Base-by-base conservation (phyloP, 2,329 filamentous ascomycete genomes). In the Diplodia sapinea region DNA sequence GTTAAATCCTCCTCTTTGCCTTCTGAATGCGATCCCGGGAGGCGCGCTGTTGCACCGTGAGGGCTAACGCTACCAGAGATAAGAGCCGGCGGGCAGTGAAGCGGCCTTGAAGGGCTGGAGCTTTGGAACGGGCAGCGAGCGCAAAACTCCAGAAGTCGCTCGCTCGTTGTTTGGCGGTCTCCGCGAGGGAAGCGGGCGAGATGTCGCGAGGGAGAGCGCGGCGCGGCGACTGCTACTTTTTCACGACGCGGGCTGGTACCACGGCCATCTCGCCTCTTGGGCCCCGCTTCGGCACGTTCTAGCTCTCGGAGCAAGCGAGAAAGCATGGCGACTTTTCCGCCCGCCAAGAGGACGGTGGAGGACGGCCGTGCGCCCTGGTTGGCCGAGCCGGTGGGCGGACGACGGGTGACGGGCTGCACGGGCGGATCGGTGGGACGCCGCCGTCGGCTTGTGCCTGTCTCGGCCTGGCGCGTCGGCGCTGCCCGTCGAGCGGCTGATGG, bases 71-170 rank as follows among this genome's bases (percentile, higher is more conserved):
- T 26, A 4, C 26, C 26, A 26, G 26, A 26, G 26, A 26, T 26
- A 26, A 26, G 26, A 26, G 26, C 26, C 26, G 26, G 3, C 26
- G 26, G 26, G 3, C 26, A 26, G 26, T 26, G 26, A 26, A 26
- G 26, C 26, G 26, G 26, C 26, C 3, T 26, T 26, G 26, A 4
- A 26, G 26, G 55, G 2, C 70, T 76, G 80, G 82, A 84, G 82
- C 79, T 84, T 85, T 86, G 77, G 68, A 67, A 69, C 68, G 69
- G 74, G 70, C 71, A 78, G 81, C 80, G 81, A 84, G 82, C 84
- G 83, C 84, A 85, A 86, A 86, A 83, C 83, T 82, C 82, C 81
- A 73, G 79, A 86, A 86, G 84, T 86, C 84, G 83, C 83, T 83
- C 82, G 80, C 77, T 66, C 51, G 40, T 56, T 65, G 17, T 20